Evolutionary conservation across 768 basidiomycete genomes (phyloP), one percentile per base, ranked within the genome.

Genomic region (Agaricus blazei): DNA sequence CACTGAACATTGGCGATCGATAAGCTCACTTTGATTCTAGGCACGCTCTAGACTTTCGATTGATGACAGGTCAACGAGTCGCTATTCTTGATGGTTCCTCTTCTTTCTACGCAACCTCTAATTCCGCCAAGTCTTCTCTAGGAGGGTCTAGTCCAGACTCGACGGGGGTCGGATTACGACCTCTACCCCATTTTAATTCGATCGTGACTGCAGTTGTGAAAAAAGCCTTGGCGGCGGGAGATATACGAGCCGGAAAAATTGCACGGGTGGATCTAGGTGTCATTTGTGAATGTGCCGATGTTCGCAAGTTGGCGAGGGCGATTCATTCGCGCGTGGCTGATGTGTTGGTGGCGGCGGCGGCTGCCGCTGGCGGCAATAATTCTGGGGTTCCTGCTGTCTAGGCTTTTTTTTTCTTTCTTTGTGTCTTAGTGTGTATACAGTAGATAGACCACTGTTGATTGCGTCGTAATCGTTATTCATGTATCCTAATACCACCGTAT

Each of bases 11-110:
- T 31, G 27, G 19, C 28, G 31, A 29, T 49, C 48, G 15, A 41
- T 14, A 29, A 15, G 24, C 28, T 51, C n/a, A 48, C 47, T 12
- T 47, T 48, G 36, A 50, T 40, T 44, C 14, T 55, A 89, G 88
- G 62, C 83, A 91, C 64, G 90, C 88, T 0, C 74, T 93, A 51
- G 90, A 93, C 65, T 83, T 91, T 67, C 82, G 90, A 62, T 74
- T 91, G 63, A 81, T 91, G 81, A 78, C 74, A 9, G 75, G 75
- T 36, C 77, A 81, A 59, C 82, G 82, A 11, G 78, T 92, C 11
- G 82, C 77, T 19, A 82, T 93, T 48, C 68, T 91, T n/a, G 90
- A 93, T 64, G 88, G 77, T 3, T 86, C 88, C 0, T 74, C 82
- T 65, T 81, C 84, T 2, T 67, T 90, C 15, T 85, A 77, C 59